Evolutionary conservation across 129 eudicot species (phyloP).

Genomic region (Smallanthus sonchifolius): DNA sequence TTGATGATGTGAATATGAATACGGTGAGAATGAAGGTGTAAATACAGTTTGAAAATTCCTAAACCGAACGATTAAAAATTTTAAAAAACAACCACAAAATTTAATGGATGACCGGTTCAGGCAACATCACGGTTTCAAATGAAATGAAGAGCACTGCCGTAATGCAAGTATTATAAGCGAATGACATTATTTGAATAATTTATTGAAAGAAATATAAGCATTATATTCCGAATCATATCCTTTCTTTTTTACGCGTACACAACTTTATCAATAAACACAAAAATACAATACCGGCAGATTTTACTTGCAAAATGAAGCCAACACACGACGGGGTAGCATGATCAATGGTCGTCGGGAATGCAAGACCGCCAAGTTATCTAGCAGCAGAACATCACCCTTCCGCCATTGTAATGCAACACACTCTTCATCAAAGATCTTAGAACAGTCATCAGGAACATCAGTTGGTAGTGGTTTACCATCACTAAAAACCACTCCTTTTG

Average conservation of each 20-base stretch:
- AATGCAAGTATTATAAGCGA: not conserved
- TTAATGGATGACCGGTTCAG: no score
- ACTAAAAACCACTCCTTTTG: slow-evolving; percentile 57
- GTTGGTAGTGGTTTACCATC: slow-evolving; percentile 65
- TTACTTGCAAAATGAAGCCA: slow-evolving; percentile 88
- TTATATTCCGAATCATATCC: not conserved
- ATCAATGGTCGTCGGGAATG: slow-evolving; percentile 66
- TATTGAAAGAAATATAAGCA: not conserved
- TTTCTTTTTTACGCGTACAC: not conserved
- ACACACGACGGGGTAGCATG: slow-evolving; percentile 64
- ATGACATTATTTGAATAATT: not conserved
- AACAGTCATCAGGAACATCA: slow-evolving; percentile 40
- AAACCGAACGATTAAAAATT: no score
- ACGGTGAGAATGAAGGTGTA: no score
- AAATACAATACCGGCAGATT: not conserved
- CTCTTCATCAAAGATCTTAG: slow-evolving; percentile 63
- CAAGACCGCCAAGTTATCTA: slow-evolving; percentile 74
- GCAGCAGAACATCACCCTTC: slow-evolving; percentile 63
- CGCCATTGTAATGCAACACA: slow-evolving; percentile 67
- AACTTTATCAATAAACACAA: not conserved
- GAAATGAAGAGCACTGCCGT: no score
- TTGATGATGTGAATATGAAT: no score
- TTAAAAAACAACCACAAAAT: no score
- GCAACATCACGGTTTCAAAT: no score
- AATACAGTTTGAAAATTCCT: no score